Conservation (phyloP, 257 asterid species). For the Solanum dulcamara region DNA sequence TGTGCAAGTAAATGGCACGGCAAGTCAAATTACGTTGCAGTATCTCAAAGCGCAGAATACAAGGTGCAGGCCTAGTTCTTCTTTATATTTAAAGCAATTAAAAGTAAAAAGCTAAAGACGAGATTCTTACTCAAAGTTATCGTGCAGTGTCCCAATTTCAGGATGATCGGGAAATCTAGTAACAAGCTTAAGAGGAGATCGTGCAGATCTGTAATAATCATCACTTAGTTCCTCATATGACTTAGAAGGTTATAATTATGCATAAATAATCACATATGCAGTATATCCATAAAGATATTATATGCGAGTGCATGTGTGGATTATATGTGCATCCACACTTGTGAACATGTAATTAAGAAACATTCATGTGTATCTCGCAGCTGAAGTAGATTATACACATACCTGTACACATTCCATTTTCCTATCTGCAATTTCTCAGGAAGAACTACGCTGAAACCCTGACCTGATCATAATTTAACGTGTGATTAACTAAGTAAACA, state of each 20-base stretch:
- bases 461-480: constrained; percentile 35
- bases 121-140: constrained; percentile 72
- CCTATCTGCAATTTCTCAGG: constrained; percentile 92
- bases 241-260: background rate
- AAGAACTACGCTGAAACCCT: constrained; percentile 71
- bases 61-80: background rate
- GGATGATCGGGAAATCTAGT: constrained; percentile 66
- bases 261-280: background rate
- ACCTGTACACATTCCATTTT: constrained; percentile 98
- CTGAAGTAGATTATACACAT: constrained; percentile 1
- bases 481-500: background rate
- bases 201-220: constrained; percentile 49
- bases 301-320: background rate
- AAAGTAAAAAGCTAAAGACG: background rate
- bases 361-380: background rate
- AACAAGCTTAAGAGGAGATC: constrained; percentile 75
- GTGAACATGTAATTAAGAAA: background rate
- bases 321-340: background rate
- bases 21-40: background rate
- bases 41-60: background rate
- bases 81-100: background rate
- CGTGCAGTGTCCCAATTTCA: constrained; percentile 78
- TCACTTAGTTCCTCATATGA: background rate
- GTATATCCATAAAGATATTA: background rate
- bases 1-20: background rate